Evolutionary conservation across 192 early-diverging fungal species (phyloP).

Genomic region (Podila minutissima): DNA sequence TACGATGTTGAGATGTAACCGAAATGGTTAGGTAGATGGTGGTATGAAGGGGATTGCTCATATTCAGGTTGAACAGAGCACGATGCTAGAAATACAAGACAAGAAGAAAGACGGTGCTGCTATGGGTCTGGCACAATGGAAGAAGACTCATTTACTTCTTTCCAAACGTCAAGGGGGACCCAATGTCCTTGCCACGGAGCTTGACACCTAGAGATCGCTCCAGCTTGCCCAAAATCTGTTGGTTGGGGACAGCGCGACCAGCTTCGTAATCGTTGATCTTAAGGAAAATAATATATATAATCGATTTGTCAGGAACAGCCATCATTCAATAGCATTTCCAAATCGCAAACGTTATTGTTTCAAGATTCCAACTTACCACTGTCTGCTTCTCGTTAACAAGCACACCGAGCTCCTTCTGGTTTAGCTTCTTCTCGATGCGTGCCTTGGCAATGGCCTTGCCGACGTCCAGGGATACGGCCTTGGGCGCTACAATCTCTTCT

Average conservation of each 20-base stretch:
- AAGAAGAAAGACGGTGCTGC: too few relatives aligned
- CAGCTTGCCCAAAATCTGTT: slow-evolving; percentile 86
- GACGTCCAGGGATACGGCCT: slow-evolving; percentile 71
- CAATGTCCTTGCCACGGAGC: slow-evolving; percentile 80
- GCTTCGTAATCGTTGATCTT: slow-evolving; percentile 87
- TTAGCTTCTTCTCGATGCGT: slow-evolving; percentile 74
- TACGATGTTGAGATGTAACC: too few relatives aligned
- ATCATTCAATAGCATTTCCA: slow-evolving; percentile 1
- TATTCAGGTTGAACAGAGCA: too few relatives aligned
- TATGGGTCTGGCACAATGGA: neutral
- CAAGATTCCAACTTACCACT: slow-evolving; percentile 56
- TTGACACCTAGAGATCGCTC: slow-evolving; percentile 89
- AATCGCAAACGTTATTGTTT: neutral
- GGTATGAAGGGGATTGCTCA: too few relatives aligned
- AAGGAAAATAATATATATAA: neutral
- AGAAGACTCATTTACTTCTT: slow-evolving; percentile 36
- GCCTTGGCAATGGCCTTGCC: slow-evolving; percentile 87
- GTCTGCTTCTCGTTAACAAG: slow-evolving; percentile 91
- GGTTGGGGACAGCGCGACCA: slow-evolving; percentile 85
- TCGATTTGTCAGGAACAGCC: neutral
- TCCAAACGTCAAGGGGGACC: slow-evolving; percentile 62
- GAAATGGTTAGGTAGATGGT: too few relatives aligned
- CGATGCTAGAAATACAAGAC: too few relatives aligned
- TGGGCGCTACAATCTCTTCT: slow-evolving; percentile 76
- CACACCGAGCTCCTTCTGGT: slow-evolving; percentile 88